These are phyloP conservation scores for Fraxinus ornus DNA, from an alignment of 305 asterid species.

Conservation along the genomic window DNA sequence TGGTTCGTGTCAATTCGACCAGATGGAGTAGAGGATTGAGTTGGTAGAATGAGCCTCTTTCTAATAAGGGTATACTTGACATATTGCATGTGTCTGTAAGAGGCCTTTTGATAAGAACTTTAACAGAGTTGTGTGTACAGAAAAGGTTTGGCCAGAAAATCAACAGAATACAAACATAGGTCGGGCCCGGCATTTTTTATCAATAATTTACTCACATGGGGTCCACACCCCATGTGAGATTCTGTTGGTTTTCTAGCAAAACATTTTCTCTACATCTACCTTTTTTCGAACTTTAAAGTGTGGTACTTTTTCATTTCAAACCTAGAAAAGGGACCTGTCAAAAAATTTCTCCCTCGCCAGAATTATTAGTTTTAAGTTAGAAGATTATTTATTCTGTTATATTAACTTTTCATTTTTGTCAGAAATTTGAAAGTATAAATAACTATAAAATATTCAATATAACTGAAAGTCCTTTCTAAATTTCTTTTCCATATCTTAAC, in stretches of 20 bases:
- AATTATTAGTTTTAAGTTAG: neutral
- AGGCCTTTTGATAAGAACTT: neutral
- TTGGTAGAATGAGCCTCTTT: neutral
- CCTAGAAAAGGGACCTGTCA: neutral
- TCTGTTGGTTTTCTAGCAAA: too few species aligned
- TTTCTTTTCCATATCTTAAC: neutral
- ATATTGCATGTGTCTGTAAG: neutral
- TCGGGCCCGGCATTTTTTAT: too few species aligned
- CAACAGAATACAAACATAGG: too few species aligned
- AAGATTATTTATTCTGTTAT: neutral
- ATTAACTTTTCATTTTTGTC: neutral
- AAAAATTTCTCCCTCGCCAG: neutral
- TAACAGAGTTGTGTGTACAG: too few species aligned
- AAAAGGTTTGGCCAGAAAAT: too few species aligned
- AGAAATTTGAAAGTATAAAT: neutral
- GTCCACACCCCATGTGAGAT: too few species aligned
- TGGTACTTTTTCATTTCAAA: neutral
- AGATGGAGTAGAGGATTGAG: neutral
- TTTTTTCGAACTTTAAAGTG: too few species aligned
- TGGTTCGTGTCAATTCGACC: neutral
- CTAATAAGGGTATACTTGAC: neutral
- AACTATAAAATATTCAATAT: neutral
- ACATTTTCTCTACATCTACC: too few species aligned
- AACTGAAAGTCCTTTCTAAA: neutral
- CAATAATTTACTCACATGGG: too few species aligned